A percentile compares a stretch with the other conserved stretches of the same genome.
These are phyloP conservation scores for Pythium apleroticum DNA, from an alignment of 352 stramenopile species.

Conservation along the genomic window DNA sequence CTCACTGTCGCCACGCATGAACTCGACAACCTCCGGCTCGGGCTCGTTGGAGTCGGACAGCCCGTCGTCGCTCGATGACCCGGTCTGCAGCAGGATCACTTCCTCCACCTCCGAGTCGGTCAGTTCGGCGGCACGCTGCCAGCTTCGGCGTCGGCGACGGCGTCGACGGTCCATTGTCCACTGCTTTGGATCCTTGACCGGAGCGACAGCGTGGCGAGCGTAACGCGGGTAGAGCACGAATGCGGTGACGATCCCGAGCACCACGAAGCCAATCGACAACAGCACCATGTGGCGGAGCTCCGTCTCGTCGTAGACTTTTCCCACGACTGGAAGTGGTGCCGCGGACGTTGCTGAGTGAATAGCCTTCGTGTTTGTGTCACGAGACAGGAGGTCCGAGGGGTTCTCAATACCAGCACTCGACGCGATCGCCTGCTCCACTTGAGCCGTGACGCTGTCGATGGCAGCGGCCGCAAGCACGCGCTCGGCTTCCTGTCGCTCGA, in stretches of 20 bases:
- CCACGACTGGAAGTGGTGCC: background rate
- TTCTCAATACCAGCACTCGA: conserved; percentile 1
- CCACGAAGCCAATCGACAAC: conserved; percentile 17
- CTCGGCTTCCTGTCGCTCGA: conserved; percentile 2
- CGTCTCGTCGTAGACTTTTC: conserved; percentile 13
- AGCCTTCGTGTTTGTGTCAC: background rate
- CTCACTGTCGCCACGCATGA: conserved; percentile 5
- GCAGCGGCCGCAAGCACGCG: background rate
- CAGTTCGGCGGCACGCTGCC: conserved; percentile 8
- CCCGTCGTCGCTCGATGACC: conserved; percentile 14
- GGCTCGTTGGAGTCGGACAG: conserved; percentile 19
- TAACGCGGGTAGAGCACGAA: conserved; percentile 18
- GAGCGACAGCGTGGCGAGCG: conserved; percentile 9
- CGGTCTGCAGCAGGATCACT: conserved; percentile 18
- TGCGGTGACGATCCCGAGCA: conserved; percentile 8
- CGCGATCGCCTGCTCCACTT: conserved; percentile 9
- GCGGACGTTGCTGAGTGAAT: background rate
- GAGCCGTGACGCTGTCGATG: background rate
- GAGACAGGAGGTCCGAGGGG: background rate
- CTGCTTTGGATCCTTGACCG: conserved; percentile 2
- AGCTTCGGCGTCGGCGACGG: conserved; percentile 13
- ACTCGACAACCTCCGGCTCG: conserved; percentile 26
- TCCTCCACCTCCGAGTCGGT: conserved; percentile 25
- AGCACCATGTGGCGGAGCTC: conserved; percentile 17
- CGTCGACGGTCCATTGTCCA: background rate